Conservation (phyloP, 139 green algal genomes). For the Astrephomene gubernaculifera region DNA sequence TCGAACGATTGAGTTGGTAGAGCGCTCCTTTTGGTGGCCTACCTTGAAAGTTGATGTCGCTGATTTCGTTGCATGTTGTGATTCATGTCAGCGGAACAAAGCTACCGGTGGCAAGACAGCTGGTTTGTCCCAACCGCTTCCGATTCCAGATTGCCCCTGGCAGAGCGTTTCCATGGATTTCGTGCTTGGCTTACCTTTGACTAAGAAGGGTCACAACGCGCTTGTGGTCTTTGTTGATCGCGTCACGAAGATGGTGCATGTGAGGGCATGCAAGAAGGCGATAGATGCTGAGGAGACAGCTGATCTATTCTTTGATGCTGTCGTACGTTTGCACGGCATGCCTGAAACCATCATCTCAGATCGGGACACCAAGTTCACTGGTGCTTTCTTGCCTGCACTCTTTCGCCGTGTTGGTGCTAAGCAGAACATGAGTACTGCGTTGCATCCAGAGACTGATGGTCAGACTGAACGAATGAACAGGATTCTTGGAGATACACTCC, state of each 20-base stretch:
- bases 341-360: not conserved
- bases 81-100: constrained; percentile 4
- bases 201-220: not conserved
- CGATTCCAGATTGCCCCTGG: constrained; percentile 1
- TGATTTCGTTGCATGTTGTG: constrained; percentile 4
- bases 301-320: constrained; percentile 12
- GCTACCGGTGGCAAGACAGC: not conserved
- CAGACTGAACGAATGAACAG: constrained; percentile 13
- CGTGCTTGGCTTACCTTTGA: not conserved
- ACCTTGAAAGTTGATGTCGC: not conserved
- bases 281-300: not conserved
- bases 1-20: not conserved
- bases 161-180: constrained; percentile 22
- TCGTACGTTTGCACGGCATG: constrained; percentile 9
- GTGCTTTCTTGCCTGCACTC: not conserved
- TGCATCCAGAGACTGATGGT: constrained; percentile 9
- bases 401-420: not conserved
- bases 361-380: not conserved
- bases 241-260: constrained; percentile 11
- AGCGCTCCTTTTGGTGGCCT: constrained; percentile 8
- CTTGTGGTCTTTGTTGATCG: constrained; percentile 25
- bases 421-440: not conserved
- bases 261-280: not conserved
- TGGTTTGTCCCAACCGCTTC: not conserved
- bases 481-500: constrained; percentile 1